Conservation (phyloP, 2,329 filamentous ascomycete species). For the Fonsecaea erecta region DNA sequence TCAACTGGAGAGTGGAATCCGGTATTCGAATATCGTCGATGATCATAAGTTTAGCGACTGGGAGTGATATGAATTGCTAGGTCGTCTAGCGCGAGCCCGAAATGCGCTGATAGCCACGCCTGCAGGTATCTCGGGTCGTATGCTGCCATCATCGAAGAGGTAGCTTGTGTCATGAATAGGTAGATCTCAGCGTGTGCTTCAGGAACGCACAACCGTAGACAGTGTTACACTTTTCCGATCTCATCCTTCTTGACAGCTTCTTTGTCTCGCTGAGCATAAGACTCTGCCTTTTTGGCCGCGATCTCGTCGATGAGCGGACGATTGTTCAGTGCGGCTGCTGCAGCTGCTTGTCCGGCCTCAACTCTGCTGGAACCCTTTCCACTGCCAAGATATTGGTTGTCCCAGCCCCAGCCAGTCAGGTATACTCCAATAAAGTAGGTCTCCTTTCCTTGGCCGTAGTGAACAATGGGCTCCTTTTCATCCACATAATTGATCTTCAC, state of each 20-base stretch:
- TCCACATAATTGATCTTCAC: slow-evolving; percentile 65
- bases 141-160: not conserved
- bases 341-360: slow-evolving; percentile 53
- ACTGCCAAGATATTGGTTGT: slow-evolving; percentile 50
- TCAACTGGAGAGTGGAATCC: not conserved
- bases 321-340: slow-evolving; percentile 48
- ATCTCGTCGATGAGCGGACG: slow-evolving; percentile 47
- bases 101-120: not conserved
- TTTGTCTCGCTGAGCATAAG: slow-evolving; percentile 32
- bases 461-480: slow-evolving; percentile 44
- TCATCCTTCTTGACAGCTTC: slow-evolving; percentile 7
- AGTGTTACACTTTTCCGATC: slow-evolving; percentile 1
- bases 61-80: not conserved
- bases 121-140: not conserved
- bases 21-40: slow-evolving; percentile 2
- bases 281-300: slow-evolving; percentile 41
- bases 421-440: slow-evolving; percentile 53
- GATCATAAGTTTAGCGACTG: not conserved
- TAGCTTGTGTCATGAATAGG: not conserved
- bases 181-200: not conserved
- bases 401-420: slow-evolving; percentile 54
- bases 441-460: slow-evolving; percentile 45
- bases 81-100: not conserved
- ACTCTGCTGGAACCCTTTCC: slow-evolving; percentile 51
- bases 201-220: not conserved